Percentiles rank a stretch among this genome's conserved stretches.
These are phyloP conservation scores for Eucalyptus lansdowneana DNA, from an alignment of 345 rosid genomes.

Conservation along the genomic window DNA sequence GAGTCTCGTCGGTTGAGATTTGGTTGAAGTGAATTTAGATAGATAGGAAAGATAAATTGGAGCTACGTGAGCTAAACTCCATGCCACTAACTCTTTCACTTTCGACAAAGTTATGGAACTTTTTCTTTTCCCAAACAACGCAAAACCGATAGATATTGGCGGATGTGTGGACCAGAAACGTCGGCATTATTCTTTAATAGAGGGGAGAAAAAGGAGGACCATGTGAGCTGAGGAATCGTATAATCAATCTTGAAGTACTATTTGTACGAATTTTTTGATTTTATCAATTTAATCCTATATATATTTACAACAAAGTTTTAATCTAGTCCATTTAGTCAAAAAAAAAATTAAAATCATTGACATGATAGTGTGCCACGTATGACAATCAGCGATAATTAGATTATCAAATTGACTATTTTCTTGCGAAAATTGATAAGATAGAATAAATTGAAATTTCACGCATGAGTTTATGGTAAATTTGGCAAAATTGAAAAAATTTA, in stretches of 20 bases:
- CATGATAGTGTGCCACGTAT: accelerated
- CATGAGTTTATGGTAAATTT: accelerated
- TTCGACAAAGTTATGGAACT: background rate
- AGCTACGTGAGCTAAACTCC: background rate
- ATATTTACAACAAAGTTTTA: too few species aligned
- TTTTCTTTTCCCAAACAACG: background rate
- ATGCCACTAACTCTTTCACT: background rate
- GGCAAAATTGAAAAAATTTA: background rate
- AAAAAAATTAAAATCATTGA: too few species aligned
- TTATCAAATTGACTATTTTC: background rate
- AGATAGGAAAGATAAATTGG: background rate
- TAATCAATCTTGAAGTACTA: background rate
- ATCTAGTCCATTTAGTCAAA: accelerated
- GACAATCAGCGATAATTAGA: accelerated
- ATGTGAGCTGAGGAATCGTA: background rate
- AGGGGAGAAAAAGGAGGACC: background rate
- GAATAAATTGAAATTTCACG: background rate
- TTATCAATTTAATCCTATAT: background rate
- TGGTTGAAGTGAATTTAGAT: background rate
- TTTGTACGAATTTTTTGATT: too few species aligned
- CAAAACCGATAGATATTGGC: background rate
- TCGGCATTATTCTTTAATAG: background rate
- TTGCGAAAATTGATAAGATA: background rate
- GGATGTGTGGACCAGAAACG: background rate
- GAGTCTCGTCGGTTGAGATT: background rate